Evolutionary conservation across 371 early-diverging fungal species (phyloP).

Genomic region (Basidiobolus meristosporus): DNA sequence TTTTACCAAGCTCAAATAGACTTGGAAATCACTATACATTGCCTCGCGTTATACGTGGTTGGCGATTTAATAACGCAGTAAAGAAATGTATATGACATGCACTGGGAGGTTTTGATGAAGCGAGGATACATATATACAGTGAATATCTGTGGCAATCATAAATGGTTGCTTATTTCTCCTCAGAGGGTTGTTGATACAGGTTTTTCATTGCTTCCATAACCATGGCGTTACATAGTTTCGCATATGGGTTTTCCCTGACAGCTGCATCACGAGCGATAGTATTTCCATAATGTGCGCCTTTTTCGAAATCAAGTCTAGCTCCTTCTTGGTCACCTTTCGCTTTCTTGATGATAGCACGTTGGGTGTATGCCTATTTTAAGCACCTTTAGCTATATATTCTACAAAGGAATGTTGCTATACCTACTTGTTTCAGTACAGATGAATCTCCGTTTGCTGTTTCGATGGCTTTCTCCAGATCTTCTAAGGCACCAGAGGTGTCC

Average conservation of each 20-base stretch:
- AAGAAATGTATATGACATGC: too few species aligned
- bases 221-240: conserved; percentile 68
- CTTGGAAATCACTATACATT: too few species aligned
- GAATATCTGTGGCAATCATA: too few species aligned
- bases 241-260: conserved; percentile 75
- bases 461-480: conserved; percentile 56
- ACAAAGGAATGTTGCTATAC: background rate
- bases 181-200: too few species aligned
- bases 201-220: conserved; percentile 28
- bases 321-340: conserved; percentile 36
- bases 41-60: too few species aligned
- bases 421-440: conserved; percentile 44
- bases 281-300: conserved; percentile 65
- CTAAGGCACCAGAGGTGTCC: conserved; percentile 24
- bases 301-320: conserved; percentile 50
- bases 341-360: conserved; percentile 53
- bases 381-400: background rate
- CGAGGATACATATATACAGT: too few species aligned
- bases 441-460: conserved; percentile 29
- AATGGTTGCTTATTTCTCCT: too few species aligned
- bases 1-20: too few species aligned
- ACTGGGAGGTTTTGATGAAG: too few species aligned
- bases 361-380: conserved; percentile 51
- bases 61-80: too few species aligned
- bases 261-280: conserved; percentile 54